phyloP scores from a whole-genome alignment of 1,284 basidiomycete genomes.

The Spongiforma sp. region DNA sequence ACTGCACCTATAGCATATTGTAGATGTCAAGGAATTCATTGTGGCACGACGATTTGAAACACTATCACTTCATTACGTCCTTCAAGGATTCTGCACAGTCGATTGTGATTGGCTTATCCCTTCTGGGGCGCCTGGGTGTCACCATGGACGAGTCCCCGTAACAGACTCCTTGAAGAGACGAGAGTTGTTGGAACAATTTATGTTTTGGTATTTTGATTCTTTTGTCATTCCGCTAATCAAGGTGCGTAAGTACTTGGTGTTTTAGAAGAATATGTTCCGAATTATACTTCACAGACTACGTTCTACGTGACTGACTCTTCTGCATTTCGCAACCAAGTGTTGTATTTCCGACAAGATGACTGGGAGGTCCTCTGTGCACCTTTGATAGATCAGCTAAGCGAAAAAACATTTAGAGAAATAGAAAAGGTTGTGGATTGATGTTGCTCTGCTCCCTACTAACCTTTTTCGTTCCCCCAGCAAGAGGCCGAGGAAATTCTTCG shows the following conservation, averaged over 20 bases:
- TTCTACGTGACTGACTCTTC: slow-evolving; percentile 97
- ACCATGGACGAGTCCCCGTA: slow-evolving; percentile 57
- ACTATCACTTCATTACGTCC: slow-evolving; percentile 76
- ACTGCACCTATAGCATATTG: not conserved
- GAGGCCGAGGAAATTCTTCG: slow-evolving; percentile 70
- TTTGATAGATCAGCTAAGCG: slow-evolving; percentile 73
- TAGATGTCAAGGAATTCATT: slow-evolving; percentile 80
- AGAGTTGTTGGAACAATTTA: slow-evolving; percentile 83
- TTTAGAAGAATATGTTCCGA: not conserved
- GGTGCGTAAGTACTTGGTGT: slow-evolving; percentile 46
- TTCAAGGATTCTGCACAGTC: slow-evolving; percentile 79
- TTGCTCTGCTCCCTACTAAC: slow-evolving; percentile 11
- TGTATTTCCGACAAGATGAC: slow-evolving; percentile 96
- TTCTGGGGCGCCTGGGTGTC: slow-evolving; percentile 37
- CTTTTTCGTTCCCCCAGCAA: slow-evolving; percentile 41
- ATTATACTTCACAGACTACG: slow-evolving; percentile 62
- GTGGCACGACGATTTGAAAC: slow-evolving; percentile 81
- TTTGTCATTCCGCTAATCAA: slow-evolving; percentile 83
- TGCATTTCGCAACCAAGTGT: slow-evolving; percentile 82
- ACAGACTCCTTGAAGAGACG: slow-evolving; percentile 76
- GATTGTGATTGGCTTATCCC: slow-evolving; percentile 86
- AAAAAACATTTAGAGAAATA: slow-evolving; percentile 68
- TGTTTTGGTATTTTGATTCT: slow-evolving; percentile 94
- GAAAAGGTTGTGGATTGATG: slow-evolving; percentile 50
- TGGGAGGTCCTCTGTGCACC: slow-evolving; percentile 89